These are phyloP conservation scores for Thermomyces lanuginosus DNA, from an alignment of 2,329 filamentous ascomycete species.

Conservation along the genomic window DNA sequence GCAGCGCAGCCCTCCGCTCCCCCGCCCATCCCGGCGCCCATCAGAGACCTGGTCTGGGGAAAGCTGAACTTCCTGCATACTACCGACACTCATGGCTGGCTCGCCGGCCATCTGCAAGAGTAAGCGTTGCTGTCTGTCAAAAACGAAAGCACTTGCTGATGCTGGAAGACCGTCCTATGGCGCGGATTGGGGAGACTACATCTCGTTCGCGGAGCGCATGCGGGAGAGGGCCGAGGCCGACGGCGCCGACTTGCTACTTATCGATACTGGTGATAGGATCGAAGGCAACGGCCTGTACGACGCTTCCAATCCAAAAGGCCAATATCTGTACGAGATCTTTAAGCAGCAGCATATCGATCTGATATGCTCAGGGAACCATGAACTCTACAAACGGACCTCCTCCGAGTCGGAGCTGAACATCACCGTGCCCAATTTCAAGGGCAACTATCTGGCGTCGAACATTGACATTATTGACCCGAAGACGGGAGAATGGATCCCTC, in stretches of 20 bases:
- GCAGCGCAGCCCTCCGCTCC: conserved; percentile 65
- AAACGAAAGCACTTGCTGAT: not conserved
- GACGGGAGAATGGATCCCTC: conserved; percentile 53
- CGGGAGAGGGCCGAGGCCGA: conserved; percentile 58
- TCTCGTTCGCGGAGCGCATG: conserved; percentile 79
- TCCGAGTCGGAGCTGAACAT: conserved; percentile 61
- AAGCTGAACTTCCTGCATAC: conserved; percentile 95
- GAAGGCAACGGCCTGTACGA: conserved; percentile 95
- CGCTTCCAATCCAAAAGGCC: conserved; percentile 69
- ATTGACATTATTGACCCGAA: conserved; percentile 67
- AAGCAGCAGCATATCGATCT: conserved; percentile 69
- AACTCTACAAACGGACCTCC: conserved; percentile 70
- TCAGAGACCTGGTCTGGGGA: conserved; percentile 78
- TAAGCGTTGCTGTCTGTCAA: conserved; percentile 24
- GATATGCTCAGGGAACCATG: conserved; percentile 81
- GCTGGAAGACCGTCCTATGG: conserved; percentile 61
- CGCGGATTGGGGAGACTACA: conserved; percentile 94
- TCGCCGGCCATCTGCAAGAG: conserved; percentile 85
- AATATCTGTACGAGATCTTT: conserved; percentile 77
- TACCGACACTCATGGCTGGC: conserved; percentile 92
- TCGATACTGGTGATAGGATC: conserved; percentile 86
- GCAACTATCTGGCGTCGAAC: conserved; percentile 77
- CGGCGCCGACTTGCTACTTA: conserved; percentile 71
- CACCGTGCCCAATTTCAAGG: conserved; percentile 68
- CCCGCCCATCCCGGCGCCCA: conserved; percentile 59